Base-by-base conservation (phyloP, 2,329 filamentous ascomycete genomes). In the Metarhizium guizhouense region DNA sequence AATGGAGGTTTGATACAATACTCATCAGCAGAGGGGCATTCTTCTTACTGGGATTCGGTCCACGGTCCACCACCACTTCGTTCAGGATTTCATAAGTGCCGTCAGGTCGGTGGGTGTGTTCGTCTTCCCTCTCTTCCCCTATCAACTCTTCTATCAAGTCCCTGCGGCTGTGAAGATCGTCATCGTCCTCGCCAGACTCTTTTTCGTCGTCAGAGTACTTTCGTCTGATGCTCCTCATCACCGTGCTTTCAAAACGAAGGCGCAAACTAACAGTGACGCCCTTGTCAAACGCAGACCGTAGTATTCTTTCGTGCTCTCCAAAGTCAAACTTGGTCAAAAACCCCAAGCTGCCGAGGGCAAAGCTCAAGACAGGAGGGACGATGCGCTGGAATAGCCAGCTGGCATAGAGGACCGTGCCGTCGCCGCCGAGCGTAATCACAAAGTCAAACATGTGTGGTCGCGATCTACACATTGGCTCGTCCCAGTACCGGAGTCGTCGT, bases 271-370 rank as follows among this genome's bases (percentile, higher is more conserved):
- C 89, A 0, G 88, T 94, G 20, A 97, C 87, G 6, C 94, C 94
- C 57, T 95, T 86, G 45, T 75, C 77, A 62, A 96, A 94, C 0
- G 88, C 85, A 48, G 78, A 82, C 3, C 78, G 81, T 36, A 96
- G 77, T 2, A 83, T 95, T 14, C 79, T 72, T 58, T 82, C 76
- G 62, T 89, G 90, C 4, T 87, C 76, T 14, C 85, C 83, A 69
- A 92, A 99, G 69, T 97, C 92, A 68, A 97, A 97, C 67, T 96
- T 96, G 30, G 94, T 97, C 61, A 99, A 74, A 67, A 99, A 99
- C 0, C 94, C 94, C 5, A 99, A 77, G 29, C 92, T 96, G 8
- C 94, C 94, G 10, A 97, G 76, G 1, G 91, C 83, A 69, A 99
- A 97, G 58, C 90, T 93, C 59, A 99, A 76, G 1, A 96, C 90